Evolutionary conservation across 257 asterid species (phyloP).

Genomic region (Scutellaria baicalensis): DNA sequence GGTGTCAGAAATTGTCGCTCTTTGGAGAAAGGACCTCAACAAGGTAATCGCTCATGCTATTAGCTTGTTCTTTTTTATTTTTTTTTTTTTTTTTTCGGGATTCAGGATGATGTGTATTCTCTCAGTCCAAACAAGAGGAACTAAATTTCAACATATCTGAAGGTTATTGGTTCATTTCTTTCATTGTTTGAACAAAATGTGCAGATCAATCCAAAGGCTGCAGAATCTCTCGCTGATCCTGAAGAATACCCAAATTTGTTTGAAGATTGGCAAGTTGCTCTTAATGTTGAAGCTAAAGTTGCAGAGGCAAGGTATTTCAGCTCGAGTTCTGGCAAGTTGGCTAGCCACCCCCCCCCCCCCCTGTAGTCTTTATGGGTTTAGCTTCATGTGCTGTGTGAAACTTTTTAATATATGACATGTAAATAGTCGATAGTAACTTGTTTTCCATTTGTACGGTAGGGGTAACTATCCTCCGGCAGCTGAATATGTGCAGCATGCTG

Average conservation of each 20-base stretch:
- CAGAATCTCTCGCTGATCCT: conserved; percentile 96
- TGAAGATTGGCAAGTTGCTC: conserved; percentile 93
- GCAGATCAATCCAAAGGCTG: conserved; percentile 89
- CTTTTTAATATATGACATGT: neutral
- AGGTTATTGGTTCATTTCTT: conserved; percentile 8
- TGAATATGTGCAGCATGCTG: conserved; percentile 54
- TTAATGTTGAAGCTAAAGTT: conserved; percentile 61
- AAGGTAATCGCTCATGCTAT: conserved; percentile 34
- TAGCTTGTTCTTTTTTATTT: neutral
- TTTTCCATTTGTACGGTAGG: conserved; percentile 38
- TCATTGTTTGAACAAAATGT: conserved; percentile 6
- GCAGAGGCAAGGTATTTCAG: conserved; percentile 48
- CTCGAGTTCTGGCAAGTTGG: neutral
- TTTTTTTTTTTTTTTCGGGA: neutral
- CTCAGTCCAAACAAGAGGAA: neutral
- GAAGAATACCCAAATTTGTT: conserved; percentile 85
- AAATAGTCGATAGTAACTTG: neutral
- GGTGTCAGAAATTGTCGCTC: conserved; percentile 80
- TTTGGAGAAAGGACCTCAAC: conserved; percentile 82
- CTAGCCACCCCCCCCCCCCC: neutral
- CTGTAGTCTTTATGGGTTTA: neutral
- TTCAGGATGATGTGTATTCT: neutral
- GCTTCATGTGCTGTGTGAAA: neutral
- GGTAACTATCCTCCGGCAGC: conserved; percentile 62
- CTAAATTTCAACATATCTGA: neutral